Evolutionary conservation across 1,139 yeast species (phyloP).

Genomic region (Maudiozyma humilis): DNA sequence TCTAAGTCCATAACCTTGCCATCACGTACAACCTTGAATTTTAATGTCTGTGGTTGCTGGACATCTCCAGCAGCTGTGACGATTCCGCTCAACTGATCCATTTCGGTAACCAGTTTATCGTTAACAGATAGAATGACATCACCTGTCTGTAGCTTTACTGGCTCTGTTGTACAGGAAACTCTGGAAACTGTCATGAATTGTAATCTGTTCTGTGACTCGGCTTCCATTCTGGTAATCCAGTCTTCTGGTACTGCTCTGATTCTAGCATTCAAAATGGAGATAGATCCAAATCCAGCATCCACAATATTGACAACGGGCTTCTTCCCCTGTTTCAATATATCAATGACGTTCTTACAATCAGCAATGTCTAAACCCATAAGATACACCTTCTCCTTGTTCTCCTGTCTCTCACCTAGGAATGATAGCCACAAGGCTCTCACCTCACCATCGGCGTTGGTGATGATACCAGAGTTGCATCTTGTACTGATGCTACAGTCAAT

Average conservation of each 20-base stretch:
- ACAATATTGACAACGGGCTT: constrained; percentile 56
- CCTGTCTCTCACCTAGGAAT: constrained; percentile 63
- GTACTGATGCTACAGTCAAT: constrained; percentile 66
- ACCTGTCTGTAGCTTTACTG: constrained; percentile 44
- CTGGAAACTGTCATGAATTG: constrained; percentile 68
- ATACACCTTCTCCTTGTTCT: constrained; percentile 52
- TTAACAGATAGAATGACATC: constrained; percentile 71
- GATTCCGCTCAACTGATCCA: constrained; percentile 58
- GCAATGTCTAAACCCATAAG: constrained; percentile 74
- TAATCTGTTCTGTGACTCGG: constrained; percentile 49
- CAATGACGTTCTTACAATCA: constrained; percentile 52
- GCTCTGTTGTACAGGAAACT: constrained; percentile 45
- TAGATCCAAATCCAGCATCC: constrained; percentile 69
- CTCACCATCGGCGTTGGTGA: constrained; percentile 72
- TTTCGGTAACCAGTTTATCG: constrained; percentile 52
- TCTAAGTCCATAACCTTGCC: constrained; percentile 46
- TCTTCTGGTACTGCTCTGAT: constrained; percentile 77
- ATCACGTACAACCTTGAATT: constrained; percentile 59
- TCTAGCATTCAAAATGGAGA: constrained; percentile 69
- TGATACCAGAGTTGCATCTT: constrained; percentile 73
- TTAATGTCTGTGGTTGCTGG: constrained; percentile 34
- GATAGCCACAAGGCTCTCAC: constrained; percentile 80
- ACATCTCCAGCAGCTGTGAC: constrained; percentile 28
- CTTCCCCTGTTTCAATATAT: constrained; percentile 43
- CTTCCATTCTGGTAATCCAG: constrained; percentile 68